Evolutionary conservation across 2,329 filamentous ascomycete species (phyloP).

Genomic region (Elsinoe arachidis): DNA sequence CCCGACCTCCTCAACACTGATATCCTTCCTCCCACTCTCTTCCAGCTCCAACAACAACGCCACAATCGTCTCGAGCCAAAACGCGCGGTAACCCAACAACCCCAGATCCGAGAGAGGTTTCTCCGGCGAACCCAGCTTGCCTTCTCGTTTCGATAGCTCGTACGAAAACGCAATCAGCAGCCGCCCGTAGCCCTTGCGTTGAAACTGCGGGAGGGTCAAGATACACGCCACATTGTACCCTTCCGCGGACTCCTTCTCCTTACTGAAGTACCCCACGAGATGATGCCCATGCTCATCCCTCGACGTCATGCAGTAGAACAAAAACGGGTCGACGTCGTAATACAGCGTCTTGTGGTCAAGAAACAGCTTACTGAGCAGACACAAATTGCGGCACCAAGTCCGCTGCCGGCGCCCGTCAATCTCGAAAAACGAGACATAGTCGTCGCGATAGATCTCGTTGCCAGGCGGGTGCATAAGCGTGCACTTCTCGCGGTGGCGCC

Average conservation of each 20-base stretch:
- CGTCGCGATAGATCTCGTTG: conserved; percentile 96
- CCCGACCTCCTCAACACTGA: conserved; percentile 80
- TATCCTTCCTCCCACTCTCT: conserved; percentile 48
- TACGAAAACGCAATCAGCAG: conserved; percentile 96
- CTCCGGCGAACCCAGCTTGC: conserved; percentile 89
- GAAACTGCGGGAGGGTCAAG: conserved; percentile 89
- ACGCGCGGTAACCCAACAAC: conserved; percentile 86
- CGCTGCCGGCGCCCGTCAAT: conserved; percentile 90
- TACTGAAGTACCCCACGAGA: conserved; percentile 98
- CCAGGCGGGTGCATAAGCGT: conserved; percentile 85
- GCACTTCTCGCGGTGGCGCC: conserved; percentile 81
- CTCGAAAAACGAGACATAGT: conserved; percentile 90
- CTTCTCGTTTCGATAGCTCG: conserved; percentile 89
- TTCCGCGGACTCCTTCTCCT: conserved; percentile 95
- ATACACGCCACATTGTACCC: conserved; percentile 98
- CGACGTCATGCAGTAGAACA: conserved; percentile 97
- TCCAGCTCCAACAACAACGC: conserved; percentile 71
- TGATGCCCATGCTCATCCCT: conserved; percentile 85
- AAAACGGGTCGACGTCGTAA: conserved; percentile 97
- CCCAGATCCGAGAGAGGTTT: conserved; percentile 93
- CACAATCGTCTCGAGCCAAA: conserved; percentile 93
- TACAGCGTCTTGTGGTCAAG: conserved; percentile 97
- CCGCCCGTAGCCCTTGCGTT: conserved; percentile 86
- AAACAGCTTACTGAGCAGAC: conserved; percentile 90
- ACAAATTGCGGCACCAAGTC: conserved; percentile 94